Base-by-base conservation (phyloP, 106 monocot genomes). In the Dactylorhiza incarnata region DNA sequence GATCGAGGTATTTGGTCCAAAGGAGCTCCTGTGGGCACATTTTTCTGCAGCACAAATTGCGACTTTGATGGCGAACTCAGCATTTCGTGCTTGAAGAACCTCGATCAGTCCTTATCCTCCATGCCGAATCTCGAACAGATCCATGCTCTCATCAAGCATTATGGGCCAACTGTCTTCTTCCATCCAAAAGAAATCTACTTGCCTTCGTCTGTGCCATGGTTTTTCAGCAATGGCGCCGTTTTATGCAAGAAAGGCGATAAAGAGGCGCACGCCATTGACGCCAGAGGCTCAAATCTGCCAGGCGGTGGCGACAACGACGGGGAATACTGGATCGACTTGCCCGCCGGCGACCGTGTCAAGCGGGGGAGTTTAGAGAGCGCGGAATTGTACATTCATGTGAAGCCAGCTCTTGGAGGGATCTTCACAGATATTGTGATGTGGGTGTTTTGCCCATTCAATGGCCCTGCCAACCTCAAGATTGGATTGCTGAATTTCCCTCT, bases 391-490 rank as follows among this genome's bases (percentile, higher is more conserved):
- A 85, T 81, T 66, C 99, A 99, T 83, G 80, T 90, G 43, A 99
- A 99, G 75, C 92, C 99, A 8, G 89, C 94, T 73, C 72, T 86
- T 17, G 99, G 94, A 75, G 99, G 99, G 44, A 92, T 88, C 0
- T 94, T 88, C 83, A 94, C 99, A 5, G 99, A 99, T 53, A 83
- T 99, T 74, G 91, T 71, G 49, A 90, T 99, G 89, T 99, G 99
- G 99, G 83, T 99, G 2, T 99, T 99, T 66, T 94, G 92, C 49
- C 99, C 99, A 9, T 99, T 99, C 76, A 99, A 99, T 68, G 99
- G 99, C 16, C 99, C 99, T 4, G 91, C 81, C 1, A 99, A 89
- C 9, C 78, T 94, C 13, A 92, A 94, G 77, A 66, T 99, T 23
- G 94, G 99, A 2, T 5, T 85, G 45, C 51, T 78, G 4, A 86